These are phyloP conservation scores for Cystobasidiaceae sp. DNA, from an alignment of 1,284 basidiomycete species.

Conservation along the genomic window DNA sequence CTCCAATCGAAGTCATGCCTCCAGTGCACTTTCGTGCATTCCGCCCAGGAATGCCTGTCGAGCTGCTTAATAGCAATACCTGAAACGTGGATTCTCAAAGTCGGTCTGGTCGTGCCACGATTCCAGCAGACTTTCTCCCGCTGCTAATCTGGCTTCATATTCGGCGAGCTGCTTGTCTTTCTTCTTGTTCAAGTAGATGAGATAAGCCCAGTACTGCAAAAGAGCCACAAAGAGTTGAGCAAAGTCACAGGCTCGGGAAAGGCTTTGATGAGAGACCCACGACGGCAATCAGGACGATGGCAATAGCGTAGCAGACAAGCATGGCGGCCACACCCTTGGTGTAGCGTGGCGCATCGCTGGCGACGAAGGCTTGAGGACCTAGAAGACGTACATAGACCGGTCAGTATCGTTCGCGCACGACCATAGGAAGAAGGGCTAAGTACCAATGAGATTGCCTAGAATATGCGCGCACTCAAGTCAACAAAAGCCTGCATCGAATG, in stretches of 20 bases:
- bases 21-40: no score
- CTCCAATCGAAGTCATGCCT: no score
- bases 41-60: no score
- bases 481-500: not conserved
- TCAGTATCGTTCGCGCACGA: no score
- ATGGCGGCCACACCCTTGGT: constrained; percentile 37
- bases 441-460: constrained; percentile 16
- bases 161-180: constrained; percentile 25
- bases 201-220: constrained; percentile 31
- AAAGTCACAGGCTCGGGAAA: not conserved
- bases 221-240: not conserved
- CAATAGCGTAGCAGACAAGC: constrained; percentile 37
- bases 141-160: constrained; percentile 16
- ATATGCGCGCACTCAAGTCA: not conserved
- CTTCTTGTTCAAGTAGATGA: constrained; percentile 31
- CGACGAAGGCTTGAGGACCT: constrained; percentile 35
- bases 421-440: constrained; percentile 36
- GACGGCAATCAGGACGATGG: constrained; percentile 27
- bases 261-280: not conserved
- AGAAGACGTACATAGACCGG: no score
- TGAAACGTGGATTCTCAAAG: constrained; percentile 35
- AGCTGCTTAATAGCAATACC: no score
- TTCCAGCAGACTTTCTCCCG: constrained; percentile 29
- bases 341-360: constrained; percentile 36
- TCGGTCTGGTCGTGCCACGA: constrained; percentile 39